phyloP scores from a whole-genome alignment of 2,329 filamentous ascomycete species.

The Neonectria hederae region DNA sequence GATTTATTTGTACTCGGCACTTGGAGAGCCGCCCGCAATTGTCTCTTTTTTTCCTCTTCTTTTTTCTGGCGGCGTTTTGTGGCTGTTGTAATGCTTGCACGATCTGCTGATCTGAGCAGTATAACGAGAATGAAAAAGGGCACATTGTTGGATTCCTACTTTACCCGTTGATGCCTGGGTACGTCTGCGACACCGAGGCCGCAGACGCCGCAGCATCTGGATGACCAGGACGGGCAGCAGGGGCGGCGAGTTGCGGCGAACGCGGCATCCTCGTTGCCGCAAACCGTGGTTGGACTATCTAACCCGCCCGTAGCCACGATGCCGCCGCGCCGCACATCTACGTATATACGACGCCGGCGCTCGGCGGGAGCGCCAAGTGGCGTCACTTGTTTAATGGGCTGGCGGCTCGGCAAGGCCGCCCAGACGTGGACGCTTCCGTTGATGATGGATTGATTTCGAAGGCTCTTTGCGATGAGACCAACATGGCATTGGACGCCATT shows the following conservation, averaged over 20 bases:
- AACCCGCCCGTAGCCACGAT: constrained; percentile 1
- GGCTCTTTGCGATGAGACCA: background rate
- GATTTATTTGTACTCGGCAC: constrained; percentile 10
- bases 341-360: background rate
- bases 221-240: background rate
- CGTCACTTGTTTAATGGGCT: constrained; percentile 3
- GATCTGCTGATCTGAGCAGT: constrained; percentile 8
- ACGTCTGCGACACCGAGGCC: too few species aligned
- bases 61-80: background rate
- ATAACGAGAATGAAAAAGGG: background rate
- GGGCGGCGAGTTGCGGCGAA: constrained; percentile 13
- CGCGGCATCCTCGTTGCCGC: constrained; percentile 25
- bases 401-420: constrained; percentile 2
- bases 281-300: constrained; percentile 9
- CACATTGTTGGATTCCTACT: constrained; percentile 13
- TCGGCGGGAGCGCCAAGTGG: constrained; percentile 10
- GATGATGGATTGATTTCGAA: background rate
- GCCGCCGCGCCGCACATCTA: constrained; percentile 2
- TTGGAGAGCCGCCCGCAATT: background rate
- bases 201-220: constrained; percentile 23
- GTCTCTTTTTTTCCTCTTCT: background rate
- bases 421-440: background rate
- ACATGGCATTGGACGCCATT: background rate
- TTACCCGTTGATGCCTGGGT: constrained; percentile 9
- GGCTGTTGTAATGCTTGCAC: background rate